These are phyloP conservation scores for Pisolithus orientalis DNA, from an alignment of 768 basidiomycete genomes.

Conservation along the genomic window DNA sequence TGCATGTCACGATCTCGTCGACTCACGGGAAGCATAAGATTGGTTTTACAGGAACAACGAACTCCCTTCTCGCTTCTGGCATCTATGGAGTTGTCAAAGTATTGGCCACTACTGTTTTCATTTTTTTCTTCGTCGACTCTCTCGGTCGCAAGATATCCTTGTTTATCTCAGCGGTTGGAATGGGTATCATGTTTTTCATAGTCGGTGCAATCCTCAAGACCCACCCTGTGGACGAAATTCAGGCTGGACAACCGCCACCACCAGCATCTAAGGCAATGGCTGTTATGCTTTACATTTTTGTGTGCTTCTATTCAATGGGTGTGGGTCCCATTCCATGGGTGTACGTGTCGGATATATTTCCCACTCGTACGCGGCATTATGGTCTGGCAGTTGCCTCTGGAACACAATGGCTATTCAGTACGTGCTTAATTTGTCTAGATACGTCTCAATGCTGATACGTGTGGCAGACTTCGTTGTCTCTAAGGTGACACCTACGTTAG, in stretches of 20 bases:
- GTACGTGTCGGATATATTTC: constrained; percentile 81
- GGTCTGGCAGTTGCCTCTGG: constrained; percentile 70
- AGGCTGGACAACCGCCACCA: constrained; percentile 26
- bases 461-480: constrained; percentile 57
- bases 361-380: constrained; percentile 76
- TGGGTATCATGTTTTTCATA: constrained; percentile 59
- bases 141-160: constrained; percentile 45
- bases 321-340: constrained; percentile 71
- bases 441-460: constrained; percentile 26
- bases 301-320: constrained; percentile 84
- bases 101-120: constrained; percentile 33
- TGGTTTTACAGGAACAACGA: constrained; percentile 33
- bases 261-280: constrained; percentile 73
- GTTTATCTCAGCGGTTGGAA: constrained; percentile 43
- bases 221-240: constrained; percentile 45
- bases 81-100: constrained; percentile 35
- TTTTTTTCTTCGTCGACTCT: constrained; percentile 42
- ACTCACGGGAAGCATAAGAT: neutral
- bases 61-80: constrained; percentile 47
- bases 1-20: neutral
- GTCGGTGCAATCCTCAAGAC: constrained; percentile 81
- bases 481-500: constrained; percentile 59
- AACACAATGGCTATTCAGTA: constrained; percentile 81
- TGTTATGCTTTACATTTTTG: constrained; percentile 80
- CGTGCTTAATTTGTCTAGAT: constrained; percentile 24